Percentiles rank a stretch among this genome's conserved stretches.
phyloP scores from a whole-genome alignment of 768 basidiomycete genomes.

The Xanthoconium stramineum region DNA sequence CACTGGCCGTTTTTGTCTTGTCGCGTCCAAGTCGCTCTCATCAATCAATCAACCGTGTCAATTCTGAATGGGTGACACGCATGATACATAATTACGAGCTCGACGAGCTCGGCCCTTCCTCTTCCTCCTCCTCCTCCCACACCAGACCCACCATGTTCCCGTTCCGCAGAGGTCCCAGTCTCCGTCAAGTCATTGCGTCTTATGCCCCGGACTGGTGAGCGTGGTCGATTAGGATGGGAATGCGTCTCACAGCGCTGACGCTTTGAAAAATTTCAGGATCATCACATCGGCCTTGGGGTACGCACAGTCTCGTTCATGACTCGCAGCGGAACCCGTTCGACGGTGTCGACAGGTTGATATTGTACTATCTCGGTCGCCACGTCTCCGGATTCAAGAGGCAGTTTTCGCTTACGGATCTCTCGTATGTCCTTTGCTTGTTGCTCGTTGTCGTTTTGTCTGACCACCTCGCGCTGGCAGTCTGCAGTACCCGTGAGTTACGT shows the following conservation, averaged over 20 bases:
- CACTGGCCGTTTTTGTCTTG: background rate
- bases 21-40: background rate
- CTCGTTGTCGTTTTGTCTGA: constrained; percentile 9
- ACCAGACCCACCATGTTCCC: constrained; percentile 6
- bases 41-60: background rate
- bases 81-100: background rate
- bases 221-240: background rate
- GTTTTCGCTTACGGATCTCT: constrained; percentile 74
- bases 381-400: constrained; percentile 69
- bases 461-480: constrained; percentile 24
- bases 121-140: background rate
- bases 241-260: background rate
- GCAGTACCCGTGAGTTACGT: constrained; percentile 35
- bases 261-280: constrained; percentile 42
- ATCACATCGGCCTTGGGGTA: constrained; percentile 64
- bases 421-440: constrained; percentile 44
- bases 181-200: constrained; percentile 35
- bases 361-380: constrained; percentile 51
- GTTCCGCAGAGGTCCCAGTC: constrained; percentile 12
- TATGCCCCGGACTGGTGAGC: constrained; percentile 77
- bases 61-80: background rate
- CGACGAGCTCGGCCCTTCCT: background rate
- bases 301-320: constrained; percentile 16
- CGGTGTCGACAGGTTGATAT: constrained; percentile 42
- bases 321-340: background rate